Evolutionary conservation across 305 asterid genomes (phyloP), one percentile per base, ranked within the genome.

Genomic region (Ajuga reptans): DNA sequence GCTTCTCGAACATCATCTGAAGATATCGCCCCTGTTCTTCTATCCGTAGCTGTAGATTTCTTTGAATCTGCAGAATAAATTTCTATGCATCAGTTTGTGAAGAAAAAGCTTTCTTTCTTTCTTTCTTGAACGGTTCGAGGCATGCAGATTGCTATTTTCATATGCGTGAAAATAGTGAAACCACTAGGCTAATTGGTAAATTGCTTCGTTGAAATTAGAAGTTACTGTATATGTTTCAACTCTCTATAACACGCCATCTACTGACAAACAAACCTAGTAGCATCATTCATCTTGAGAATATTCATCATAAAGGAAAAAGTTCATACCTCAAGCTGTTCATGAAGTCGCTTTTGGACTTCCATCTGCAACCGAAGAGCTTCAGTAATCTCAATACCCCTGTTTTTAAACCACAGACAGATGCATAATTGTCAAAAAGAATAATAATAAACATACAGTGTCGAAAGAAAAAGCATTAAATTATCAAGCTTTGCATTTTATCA

Each of bases 331-430:
- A 90, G 97, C 77, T 90, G 97, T 79, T 88, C 94, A 41, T 90
- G 97, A 60, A 90, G 90, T 68, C 90, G 85, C 83, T 90, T 90
- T 74, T 90, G 97, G 67, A 90, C 96, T 78, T 90, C 97, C 88
- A 90, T 83, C 79, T 90, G 97, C 69, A 90, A 77, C 5, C 94
- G 86, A 66, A 90, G 73, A 31, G 97, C 97, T 81, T 90, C 97
- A 49, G 95, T 84, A 75, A 91, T 87, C 82, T 87, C 93, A 58
- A 87, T 83, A 31, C 96, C 95, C 81, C 97, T 91, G 84, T 75
- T 72, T 72, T 64, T 47, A 72, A 57, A 72, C 60, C 33, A 56
- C 9, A 1, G 6, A 31, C 4, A 53, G 18, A 68, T 17, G 71
- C 65, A 62, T 45, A 18, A 73, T 4, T 18, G 61, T 69, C 64